These are phyloP conservation scores for Russula ochroleuca DNA, from an alignment of 768 basidiomycete genomes.

Conservation along the genomic window DNA sequence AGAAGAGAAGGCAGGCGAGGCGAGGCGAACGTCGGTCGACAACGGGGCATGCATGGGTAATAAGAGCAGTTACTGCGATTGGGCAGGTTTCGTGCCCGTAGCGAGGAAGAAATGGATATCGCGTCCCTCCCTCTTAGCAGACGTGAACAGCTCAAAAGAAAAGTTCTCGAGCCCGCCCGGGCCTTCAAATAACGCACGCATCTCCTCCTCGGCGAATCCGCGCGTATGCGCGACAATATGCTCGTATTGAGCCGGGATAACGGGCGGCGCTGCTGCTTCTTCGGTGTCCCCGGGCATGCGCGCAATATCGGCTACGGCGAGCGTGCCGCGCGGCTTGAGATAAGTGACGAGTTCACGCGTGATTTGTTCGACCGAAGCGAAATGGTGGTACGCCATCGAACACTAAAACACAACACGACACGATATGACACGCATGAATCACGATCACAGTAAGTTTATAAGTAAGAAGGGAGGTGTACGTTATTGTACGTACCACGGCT, in stretches of 20 bases:
- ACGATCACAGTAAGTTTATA: too few relatives aligned
- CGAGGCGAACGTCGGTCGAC: background rate
- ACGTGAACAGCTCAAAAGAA: constrained; percentile 29
- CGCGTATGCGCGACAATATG: constrained; percentile 51
- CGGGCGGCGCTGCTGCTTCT: constrained; percentile 21
- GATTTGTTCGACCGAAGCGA: constrained; percentile 45
- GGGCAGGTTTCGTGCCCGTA: constrained; percentile 13
- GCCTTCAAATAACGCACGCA: constrained; percentile 47
- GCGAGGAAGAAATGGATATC: constrained; percentile 17
- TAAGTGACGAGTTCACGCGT: constrained; percentile 52
- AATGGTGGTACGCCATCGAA: constrained; percentile 59
- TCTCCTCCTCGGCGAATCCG: constrained; percentile 50
- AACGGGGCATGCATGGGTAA: background rate
- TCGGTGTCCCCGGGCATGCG: background rate
- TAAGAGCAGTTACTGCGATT: too few relatives aligned
- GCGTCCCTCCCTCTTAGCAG: constrained; percentile 15
- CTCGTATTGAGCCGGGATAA: constrained; percentile 35
- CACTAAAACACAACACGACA: constrained; percentile 43
- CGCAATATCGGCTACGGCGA: constrained; percentile 53
- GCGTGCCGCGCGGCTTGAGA: constrained; percentile 56
- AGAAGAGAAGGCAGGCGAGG: background rate
- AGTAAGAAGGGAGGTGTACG: too few relatives aligned
- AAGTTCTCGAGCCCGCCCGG: constrained; percentile 53
- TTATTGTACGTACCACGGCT: constrained; percentile 49
- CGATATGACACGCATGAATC: background rate